Evolutionary conservation across 345 rosid species (phyloP).

Genomic region (Euphorbia lathyris): DNA sequence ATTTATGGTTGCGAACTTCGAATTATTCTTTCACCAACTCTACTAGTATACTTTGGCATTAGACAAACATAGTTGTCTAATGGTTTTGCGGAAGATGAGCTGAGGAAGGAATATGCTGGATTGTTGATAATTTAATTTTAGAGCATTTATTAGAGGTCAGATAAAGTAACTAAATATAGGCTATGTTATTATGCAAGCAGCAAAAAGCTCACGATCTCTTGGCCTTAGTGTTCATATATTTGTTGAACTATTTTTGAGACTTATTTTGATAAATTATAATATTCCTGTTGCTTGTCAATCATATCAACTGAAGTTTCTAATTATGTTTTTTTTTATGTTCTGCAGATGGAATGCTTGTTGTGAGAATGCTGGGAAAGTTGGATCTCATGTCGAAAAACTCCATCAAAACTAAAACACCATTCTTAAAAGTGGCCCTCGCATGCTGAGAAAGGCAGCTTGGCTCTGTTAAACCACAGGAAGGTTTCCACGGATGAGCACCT

Average conservation of each 20-base stretch:
- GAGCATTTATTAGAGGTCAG: conserved; percentile 8
- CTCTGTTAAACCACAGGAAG: not conserved
- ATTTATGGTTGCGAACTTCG: not conserved
- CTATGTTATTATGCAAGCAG: conserved; percentile 13
- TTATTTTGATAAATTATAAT: conserved; percentile 8
- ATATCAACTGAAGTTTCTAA: conserved; percentile 11
- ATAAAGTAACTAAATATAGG: not conserved
- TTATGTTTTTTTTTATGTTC: conserved; percentile 16
- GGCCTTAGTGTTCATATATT: not conserved
- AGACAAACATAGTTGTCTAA: not conserved
- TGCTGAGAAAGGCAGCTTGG: not conserved
- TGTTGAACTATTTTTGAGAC: not conserved
- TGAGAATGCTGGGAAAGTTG: conserved; percentile 1
- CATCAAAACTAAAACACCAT: not conserved
- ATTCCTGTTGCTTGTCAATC: conserved; percentile 3
- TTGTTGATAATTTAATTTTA: conserved; percentile 2
- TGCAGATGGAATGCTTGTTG: conserved; percentile 25
- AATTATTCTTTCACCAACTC: not conserved
- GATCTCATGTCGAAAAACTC: not conserved
- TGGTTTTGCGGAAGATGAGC: not conserved
- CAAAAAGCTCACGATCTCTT: not conserved
- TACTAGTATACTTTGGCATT: not conserved
- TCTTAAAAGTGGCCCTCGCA: not conserved
- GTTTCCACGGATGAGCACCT: not conserved
- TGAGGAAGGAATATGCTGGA: not conserved